Percentiles rank a stretch among this genome's conserved stretches.
phyloP scores from a whole-genome alignment of 306 rosid genomes.

The Citrullus amarus region DNA sequence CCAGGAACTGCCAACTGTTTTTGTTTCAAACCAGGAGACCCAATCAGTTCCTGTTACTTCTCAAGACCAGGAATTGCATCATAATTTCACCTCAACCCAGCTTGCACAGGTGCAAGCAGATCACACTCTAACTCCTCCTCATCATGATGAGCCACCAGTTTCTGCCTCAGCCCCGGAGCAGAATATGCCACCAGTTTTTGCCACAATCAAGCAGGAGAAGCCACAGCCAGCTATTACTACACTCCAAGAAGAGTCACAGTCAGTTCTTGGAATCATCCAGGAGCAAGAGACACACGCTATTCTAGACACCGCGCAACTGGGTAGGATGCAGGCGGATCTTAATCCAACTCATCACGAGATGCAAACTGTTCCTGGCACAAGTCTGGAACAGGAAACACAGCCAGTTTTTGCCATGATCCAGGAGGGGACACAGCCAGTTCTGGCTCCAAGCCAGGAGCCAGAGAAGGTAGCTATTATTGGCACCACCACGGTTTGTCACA shows the following conservation, averaged over 20 bases:
- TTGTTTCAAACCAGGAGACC: not conserved
- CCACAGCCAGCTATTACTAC: not conserved
- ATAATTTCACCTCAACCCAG: slow-evolving; percentile 2
- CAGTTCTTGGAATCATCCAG: not conserved
- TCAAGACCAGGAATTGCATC: slow-evolving; percentile 8
- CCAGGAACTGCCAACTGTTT: slow-evolving; percentile 10
- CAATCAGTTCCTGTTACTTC: not conserved
- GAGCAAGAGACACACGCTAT: not conserved
- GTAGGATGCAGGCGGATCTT: slow-evolving; percentile 3
- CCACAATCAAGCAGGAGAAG: slow-evolving; percentile 5
- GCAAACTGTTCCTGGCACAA: not conserved
- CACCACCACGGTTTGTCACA: not conserved
- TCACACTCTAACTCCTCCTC: not conserved
- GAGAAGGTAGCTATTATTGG: not conserved
- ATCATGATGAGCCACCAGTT: slow-evolving; percentile 3
- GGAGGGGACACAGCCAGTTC: not conserved
- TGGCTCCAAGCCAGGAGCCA: slow-evolving; percentile 1
- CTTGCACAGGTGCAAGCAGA: not conserved
- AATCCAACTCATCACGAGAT: not conserved
- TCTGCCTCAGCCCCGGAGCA: slow-evolving; percentile 8
- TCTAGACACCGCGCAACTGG: not conserved
- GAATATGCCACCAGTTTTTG: slow-evolving; percentile 1
- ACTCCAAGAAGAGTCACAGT: not conserved
- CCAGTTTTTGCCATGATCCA: slow-evolving; percentile 2
- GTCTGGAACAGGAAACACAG: slow-evolving; percentile 4